These are phyloP conservation scores for Aciculosporium take DNA, from an alignment of 2,329 filamentous ascomycete genomes.

Conservation along the genomic window DNA sequence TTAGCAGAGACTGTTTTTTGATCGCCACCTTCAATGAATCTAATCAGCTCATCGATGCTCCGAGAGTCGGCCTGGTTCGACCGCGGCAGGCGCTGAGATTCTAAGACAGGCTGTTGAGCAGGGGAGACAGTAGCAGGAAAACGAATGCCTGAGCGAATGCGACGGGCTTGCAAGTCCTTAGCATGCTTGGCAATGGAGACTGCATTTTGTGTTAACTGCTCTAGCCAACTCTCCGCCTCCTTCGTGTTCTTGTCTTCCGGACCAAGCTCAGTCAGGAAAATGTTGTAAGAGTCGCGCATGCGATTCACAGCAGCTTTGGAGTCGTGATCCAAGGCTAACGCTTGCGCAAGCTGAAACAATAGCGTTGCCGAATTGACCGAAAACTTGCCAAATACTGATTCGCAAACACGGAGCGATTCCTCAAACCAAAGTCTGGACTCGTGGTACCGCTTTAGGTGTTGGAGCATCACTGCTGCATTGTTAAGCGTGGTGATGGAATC, in stretches of 20 bases:
- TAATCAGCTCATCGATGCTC: constrained; percentile 84
- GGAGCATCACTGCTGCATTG: constrained; percentile 97
- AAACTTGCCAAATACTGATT: constrained; percentile 74
- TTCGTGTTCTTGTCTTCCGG: constrained; percentile 93
- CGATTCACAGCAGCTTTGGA: constrained; percentile 78
- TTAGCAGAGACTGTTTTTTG: constrained; percentile 38
- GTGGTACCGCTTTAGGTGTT: constrained; percentile 85
- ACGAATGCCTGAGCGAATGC: constrained; percentile 55
- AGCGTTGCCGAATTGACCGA: constrained; percentile 90
- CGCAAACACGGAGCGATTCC: constrained; percentile 75
- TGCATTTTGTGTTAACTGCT: constrained; percentile 89
- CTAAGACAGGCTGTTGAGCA: constrained; percentile 15
- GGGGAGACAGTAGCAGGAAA: constrained; percentile 33
- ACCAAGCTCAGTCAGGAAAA: constrained; percentile 79
- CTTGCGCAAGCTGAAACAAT: constrained; percentile 92
- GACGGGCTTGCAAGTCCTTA: constrained; percentile 67
- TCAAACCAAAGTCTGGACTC: constrained; percentile 97
- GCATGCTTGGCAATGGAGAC: constrained; percentile 89
- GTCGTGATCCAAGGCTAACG: constrained; percentile 88
- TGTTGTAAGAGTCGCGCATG: constrained; percentile 95
- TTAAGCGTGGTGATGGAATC: constrained; percentile 98
- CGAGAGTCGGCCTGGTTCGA: constrained; percentile 49
- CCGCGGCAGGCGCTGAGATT: constrained; percentile 16
- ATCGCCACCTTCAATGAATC: constrained; percentile 76
- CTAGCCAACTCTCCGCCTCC: constrained; percentile 91